These are phyloP conservation scores for Alnus rubra DNA, from an alignment of 306 rosid genomes.

Conservation along the genomic window DNA sequence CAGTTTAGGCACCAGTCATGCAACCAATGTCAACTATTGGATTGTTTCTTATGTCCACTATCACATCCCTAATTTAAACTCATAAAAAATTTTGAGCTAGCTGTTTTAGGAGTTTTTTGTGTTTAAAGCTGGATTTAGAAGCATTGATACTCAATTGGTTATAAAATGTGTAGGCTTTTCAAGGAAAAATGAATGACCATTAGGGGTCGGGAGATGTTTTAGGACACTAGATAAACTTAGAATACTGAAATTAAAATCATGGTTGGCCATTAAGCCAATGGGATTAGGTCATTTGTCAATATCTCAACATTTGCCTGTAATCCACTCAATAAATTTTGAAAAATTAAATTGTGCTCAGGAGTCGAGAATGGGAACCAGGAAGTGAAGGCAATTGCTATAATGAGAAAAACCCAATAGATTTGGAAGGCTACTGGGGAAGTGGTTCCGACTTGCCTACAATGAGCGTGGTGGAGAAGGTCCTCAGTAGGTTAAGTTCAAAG, in stretches of 20 bases:
- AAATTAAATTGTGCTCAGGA: conserved; percentile 49
- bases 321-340: conserved; percentile 3
- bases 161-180: neutral
- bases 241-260: neutral
- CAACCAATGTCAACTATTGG: neutral
- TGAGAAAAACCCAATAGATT: conserved; percentile 61
- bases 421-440: conserved; percentile 91
- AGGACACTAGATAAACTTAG: no score
- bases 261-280: neutral
- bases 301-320: neutral
- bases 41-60: neutral
- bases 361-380: conserved; percentile 73
- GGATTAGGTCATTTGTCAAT: conserved; percentile 13
- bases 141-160: neutral
- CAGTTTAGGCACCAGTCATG: conserved; percentile 2
- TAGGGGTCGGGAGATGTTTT: no score
- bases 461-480: conserved; percentile 62
- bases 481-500: conserved; percentile 59
- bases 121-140: neutral
- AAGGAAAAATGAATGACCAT: no score
- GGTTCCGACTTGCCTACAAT: conserved; percentile 88
- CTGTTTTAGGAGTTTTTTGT: no score
- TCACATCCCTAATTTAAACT: neutral
- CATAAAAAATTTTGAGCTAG: no score
- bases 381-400: conserved; percentile 81